A percentile compares a stretch with the other conserved stretches of the same genome.
These are phyloP conservation scores for Dendrobium huoshanense DNA, from an alignment of 106 monocot species.

Conservation along the genomic window DNA sequence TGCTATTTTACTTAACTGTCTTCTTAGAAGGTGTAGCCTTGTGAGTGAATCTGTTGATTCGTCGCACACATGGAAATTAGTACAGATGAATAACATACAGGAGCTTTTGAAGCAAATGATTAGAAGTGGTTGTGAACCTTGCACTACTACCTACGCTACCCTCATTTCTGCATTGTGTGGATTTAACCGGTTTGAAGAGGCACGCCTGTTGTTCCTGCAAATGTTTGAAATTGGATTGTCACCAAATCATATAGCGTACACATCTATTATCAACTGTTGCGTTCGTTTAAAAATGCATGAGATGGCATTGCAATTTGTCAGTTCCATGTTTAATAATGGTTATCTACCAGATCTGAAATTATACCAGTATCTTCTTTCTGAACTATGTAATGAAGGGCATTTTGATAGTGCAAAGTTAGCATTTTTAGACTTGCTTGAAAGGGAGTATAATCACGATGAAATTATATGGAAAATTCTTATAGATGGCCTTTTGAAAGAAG, in stretches of 20 bases:
- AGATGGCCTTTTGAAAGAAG: constrained; percentile 23
- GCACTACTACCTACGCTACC: constrained; percentile 7
- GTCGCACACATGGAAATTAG: constrained; percentile 6
- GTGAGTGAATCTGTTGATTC: constrained; percentile 8
- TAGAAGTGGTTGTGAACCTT: constrained; percentile 6
- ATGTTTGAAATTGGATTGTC: constrained; percentile 16
- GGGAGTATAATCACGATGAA: constrained; percentile 23
- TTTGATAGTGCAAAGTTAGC: constrained; percentile 18
- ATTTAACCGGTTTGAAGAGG: constrained; percentile 8
- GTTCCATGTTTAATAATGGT: constrained; percentile 10
- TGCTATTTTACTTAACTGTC: constrained; percentile 13
- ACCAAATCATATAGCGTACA: constrained; percentile 12
- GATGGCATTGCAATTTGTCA: constrained; percentile 2
- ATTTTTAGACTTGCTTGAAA: constrained; percentile 8
- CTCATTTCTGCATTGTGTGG: constrained; percentile 22
- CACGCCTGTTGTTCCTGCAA: constrained; percentile 2
- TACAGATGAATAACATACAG: constrained; percentile 8
- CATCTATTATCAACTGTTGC: constrained; percentile 20
- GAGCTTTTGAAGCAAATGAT: constrained; percentile 16
- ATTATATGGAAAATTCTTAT: constrained; percentile 23
- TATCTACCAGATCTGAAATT: constrained; percentile 14
- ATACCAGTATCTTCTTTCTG: constrained; percentile 12
- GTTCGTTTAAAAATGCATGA: constrained; percentile 9
- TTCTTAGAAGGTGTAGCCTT: constrained; percentile 7
- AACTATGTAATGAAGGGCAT: constrained; percentile 15